Evolutionary conservation across 2,329 filamentous ascomycete species (phyloP), one percentile per base, ranked within the genome.

Genomic region (Escovopsis sp.): DNA sequence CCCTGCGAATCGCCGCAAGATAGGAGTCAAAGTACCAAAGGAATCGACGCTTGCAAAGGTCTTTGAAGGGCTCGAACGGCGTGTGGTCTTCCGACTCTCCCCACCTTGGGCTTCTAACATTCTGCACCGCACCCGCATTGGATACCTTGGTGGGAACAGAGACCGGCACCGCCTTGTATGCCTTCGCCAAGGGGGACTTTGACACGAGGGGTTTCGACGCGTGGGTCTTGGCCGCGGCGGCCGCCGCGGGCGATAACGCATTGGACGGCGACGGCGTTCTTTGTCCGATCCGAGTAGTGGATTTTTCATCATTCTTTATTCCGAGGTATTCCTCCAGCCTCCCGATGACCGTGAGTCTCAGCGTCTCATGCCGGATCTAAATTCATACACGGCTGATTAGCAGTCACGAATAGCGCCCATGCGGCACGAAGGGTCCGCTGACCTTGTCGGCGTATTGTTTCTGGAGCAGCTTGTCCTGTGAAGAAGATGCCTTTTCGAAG

Each of bases 11-110:
- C 2, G 79, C 70, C 4, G 69, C 62, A 16, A 90, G 62, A 50
- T 96, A 96, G 3, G 81, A 81, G 45, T 92, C 81, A 54, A 83
- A 93, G 58, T 96, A 96, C 90, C 90, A 96, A 12, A 96, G 63
- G 52, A 96, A 94, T 2, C 87, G 76, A 27, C 81, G 76, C 58
- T 96, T 96, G 66, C 80, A 83, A 5, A 94, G 65, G 49, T 96
- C 88, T 45, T 76, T 79, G 61, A 96, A 96, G 0, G 86, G 84
- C 45, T 93, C 81, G 54, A 85, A 93, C 0, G 72, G 67, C 1
- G 72, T 50, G 7, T 50, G n/a, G n/a, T n/a, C n/a, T n/a, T n/a
- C n/a, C n/a, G n/a, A n/a, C n/a, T n/a, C n/a, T n/a, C n/a, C n/a
- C n/a, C n/a, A n/a, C n/a, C n/a, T n/a, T n/a, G n/a, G n/a, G n/a